Evolutionary conservation across 2,329 filamentous ascomycete genomes (phyloP), one percentile per base, ranked within the genome.

Genomic region (Colletotrichum coccodes): DNA sequence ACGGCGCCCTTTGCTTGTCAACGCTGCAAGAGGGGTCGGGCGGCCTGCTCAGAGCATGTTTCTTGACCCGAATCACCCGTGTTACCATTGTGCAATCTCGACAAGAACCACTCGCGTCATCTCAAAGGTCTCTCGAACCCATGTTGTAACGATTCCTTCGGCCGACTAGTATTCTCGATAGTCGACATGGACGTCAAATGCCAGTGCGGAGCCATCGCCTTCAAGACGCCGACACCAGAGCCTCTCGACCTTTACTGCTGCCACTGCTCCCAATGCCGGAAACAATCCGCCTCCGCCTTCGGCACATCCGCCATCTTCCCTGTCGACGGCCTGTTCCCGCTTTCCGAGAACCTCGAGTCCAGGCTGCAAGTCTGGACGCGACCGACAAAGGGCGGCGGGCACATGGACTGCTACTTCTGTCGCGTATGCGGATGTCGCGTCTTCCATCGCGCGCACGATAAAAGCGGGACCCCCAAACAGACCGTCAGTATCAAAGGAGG

Each of bases 401-500:
- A 76, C 14, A 77, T 83, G 71, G 79, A 83, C 70, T 85, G 83
- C 72, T 83, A 79, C 64, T 82, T 83, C 62, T 83, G 80, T 71
- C 77, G 76, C 23, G 73, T 70, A 3, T 85, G 83, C 72, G 85
- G 85, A 11, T 79, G 79, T n/a, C 80, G 85, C 14, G 60, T 87
- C n/a, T 73, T 86, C 30, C 85, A 87, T 70, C 80, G 82, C 50
- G 75, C 79, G 46, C 74, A 80, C 26, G 72, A 79, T 7, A 69
- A 76, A 1, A 79, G 83, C 64, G 83, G 84, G 3, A 76, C 71
- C 4, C 75, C 79, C 5, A 75, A 78, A 28, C 36, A 75, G 0
- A 82, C 78, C 0, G 66, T 86, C 9, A 82, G 78, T 23, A 74
- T 87, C 70, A 87, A 87, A 75, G 85, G 82, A 4, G 85, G 85